Conservation (phyloP, 768 basidiomycete species). For the Hericium coralloides region DNA sequence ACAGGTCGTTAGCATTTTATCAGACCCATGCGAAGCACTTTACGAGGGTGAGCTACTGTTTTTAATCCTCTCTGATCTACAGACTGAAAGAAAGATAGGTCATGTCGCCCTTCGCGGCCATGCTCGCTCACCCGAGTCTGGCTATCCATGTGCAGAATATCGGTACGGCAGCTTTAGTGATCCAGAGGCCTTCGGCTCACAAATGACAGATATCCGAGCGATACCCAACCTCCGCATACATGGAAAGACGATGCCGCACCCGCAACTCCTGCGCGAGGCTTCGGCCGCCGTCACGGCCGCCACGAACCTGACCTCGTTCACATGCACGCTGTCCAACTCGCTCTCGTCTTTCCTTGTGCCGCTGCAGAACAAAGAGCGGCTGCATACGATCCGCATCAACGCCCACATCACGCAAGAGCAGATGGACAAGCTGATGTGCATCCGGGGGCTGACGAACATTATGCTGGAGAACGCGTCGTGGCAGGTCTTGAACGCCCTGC, state of each 20-base stretch:
- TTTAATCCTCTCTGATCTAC: not conserved
- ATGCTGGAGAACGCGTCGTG: slow-evolving; percentile 53
- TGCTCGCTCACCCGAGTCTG: slow-evolving; percentile 42
- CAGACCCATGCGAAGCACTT: slow-evolving; percentile 50
- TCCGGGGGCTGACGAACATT: slow-evolving; percentile 35
- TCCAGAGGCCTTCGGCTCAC: not conserved
- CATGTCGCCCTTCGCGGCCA: slow-evolving; percentile 52
- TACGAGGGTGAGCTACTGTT: slow-evolving; percentile 31
- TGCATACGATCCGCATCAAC: slow-evolving; percentile 40
- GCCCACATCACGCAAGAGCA: slow-evolving; percentile 49
- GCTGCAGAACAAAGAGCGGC: slow-evolving; percentile 34
- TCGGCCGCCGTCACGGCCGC: slow-evolving; percentile 37
- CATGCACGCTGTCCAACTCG: slow-evolving; percentile 36
- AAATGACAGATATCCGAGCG: slow-evolving; percentile 37
- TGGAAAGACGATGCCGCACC: slow-evolving; percentile 20
- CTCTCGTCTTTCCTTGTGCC: slow-evolving; percentile 41
- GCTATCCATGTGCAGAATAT: slow-evolving; percentile 52
- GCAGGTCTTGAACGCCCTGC: slow-evolving; percentile 50
- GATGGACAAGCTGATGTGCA: slow-evolving; percentile 30
- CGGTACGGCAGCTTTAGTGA: slow-evolving; percentile 27
- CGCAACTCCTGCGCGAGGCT: slow-evolving; percentile 46
- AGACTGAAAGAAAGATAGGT: slow-evolving; percentile 21
- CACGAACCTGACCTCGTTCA: slow-evolving; percentile 47
- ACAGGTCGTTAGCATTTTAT: slow-evolving; percentile 47
- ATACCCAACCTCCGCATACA: slow-evolving; percentile 31